Conservation (phyloP, 2,329 filamentous ascomycete genomes). For the Thermothelomyces thermophilus region DNA sequence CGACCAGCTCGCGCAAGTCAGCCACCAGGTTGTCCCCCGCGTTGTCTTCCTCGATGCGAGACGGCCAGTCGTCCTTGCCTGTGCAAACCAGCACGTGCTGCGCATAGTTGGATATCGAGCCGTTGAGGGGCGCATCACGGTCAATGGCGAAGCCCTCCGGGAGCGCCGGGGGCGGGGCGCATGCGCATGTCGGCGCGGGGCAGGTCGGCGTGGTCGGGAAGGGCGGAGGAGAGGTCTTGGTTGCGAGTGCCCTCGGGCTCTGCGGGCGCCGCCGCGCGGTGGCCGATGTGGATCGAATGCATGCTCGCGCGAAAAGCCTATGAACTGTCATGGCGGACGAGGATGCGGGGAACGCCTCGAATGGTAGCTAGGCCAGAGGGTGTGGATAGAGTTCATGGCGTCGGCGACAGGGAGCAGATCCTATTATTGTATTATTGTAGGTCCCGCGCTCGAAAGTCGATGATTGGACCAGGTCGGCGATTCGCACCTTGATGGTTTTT, state of each 20-base stretch:
- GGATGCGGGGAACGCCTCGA: neutral
- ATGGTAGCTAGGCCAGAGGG: neutral
- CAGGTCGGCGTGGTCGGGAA: conserved; percentile 51
- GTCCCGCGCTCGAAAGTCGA: neutral
- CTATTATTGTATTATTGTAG: too few species aligned
- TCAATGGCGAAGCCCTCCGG: conserved; percentile 70
- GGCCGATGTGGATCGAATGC: neutral
- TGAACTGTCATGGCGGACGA: conserved; percentile 12
- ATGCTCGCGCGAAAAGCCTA: conserved; percentile 5
- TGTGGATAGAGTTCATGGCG: conserved; percentile 4
- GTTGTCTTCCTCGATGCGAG: conserved; percentile 77
- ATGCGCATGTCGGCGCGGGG: conserved; percentile 69
- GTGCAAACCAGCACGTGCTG: conserved; percentile 83
- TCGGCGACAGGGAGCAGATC: neutral
- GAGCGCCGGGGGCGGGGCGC: conserved; percentile 58
- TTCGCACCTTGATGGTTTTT: conserved; percentile 4
- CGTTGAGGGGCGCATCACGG: conserved; percentile 59
- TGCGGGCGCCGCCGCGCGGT: neutral
- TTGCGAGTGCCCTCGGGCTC: conserved; percentile 1
- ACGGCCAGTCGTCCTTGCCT: conserved; percentile 72
- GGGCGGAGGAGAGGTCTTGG: conserved; percentile 23
- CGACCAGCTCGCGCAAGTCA: conserved; percentile 64
- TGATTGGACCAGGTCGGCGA: neutral
- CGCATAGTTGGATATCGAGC: conserved; percentile 69
- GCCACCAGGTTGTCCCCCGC: conserved; percentile 59